Conservation (phyloP, 2,329 filamentous ascomycete genomes). For the Sordariomycetes sp. region DNA sequence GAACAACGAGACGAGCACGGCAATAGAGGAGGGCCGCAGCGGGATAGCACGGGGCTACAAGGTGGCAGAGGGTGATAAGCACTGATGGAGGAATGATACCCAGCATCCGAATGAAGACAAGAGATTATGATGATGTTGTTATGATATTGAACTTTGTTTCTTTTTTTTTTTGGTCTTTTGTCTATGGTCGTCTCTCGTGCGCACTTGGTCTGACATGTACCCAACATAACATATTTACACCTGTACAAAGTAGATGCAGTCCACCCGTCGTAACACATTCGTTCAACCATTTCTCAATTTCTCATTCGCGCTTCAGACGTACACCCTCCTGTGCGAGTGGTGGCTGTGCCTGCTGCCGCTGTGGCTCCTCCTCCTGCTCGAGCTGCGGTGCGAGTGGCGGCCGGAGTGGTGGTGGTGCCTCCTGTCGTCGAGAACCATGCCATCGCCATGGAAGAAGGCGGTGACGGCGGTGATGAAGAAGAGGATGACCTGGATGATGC, state of each 20-base stretch:
- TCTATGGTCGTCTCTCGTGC: background rate
- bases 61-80: conserved; percentile 49
- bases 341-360: conserved; percentile 28
- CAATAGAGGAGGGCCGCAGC: conserved; percentile 76
- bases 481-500: conserved; percentile 77
- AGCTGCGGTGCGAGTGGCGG: conserved; percentile 31
- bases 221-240: too few relatives aligned
- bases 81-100: conserved; percentile 10
- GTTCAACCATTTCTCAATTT: background rate
- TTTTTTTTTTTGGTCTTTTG: background rate
- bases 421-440: conserved; percentile 21
- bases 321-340: conserved; percentile 42
- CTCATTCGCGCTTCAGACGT: conserved; percentile 29
- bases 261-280: background rate
- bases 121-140: background rate
- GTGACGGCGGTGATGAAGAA: conserved; percentile 71
- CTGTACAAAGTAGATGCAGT: too few relatives aligned
- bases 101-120: background rate
- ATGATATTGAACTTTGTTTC: background rate
- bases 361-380: conserved; percentile 16
- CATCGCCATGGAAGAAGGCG: conserved; percentile 49
- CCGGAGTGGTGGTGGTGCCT: conserved; percentile 23
- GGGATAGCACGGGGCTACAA: conserved; percentile 86
- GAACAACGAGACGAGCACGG: conserved; percentile 46
- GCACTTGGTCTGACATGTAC: background rate